Percentiles rank a stretch among this genome's conserved stretches.
These are phyloP conservation scores for Microstegium vimineum DNA, from an alignment of 176 grass and related monocot species.

Conservation along the genomic window DNA sequence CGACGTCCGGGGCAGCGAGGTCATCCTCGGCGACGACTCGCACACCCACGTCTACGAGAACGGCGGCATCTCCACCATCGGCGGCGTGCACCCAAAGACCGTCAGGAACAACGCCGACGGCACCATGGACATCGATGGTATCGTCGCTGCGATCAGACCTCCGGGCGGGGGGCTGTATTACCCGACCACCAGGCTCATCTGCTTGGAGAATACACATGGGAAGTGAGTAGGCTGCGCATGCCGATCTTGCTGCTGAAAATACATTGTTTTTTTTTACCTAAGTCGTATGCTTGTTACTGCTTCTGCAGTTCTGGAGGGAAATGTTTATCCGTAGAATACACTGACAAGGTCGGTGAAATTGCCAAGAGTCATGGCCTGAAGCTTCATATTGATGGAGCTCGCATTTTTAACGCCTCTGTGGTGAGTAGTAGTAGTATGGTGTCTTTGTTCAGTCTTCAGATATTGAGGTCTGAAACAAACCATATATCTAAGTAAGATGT, in stretches of 20 bases:
- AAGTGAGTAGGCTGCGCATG: conserved; percentile 67
- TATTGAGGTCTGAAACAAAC: background rate
- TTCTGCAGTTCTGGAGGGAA: conserved; percentile 65
- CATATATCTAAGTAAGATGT: background rate
- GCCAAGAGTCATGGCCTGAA: conserved; percentile 73
- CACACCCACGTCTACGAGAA: conserved; percentile 96
- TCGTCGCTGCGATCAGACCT: conserved; percentile 55
- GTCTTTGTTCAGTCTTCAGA: background rate
- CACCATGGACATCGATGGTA: conserved; percentile 79
- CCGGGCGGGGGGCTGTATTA: conserved; percentile 44
- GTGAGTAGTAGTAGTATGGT: conserved; percentile 43
- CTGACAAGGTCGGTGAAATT: conserved; percentile 70
- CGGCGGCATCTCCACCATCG: conserved; percentile 81
- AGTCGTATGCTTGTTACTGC: background rate
- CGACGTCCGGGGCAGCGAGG: conserved; percentile 76
- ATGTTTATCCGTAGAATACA: conserved; percentile 71
- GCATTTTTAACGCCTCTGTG: conserved; percentile 93
- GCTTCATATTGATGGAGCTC: conserved; percentile 94
- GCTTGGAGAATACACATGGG: conserved; percentile 91
- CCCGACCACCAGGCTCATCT: conserved; percentile 82
- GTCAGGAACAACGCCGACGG: conserved; percentile 72
- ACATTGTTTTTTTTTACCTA: background rate
- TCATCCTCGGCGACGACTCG: conserved; percentile 71
- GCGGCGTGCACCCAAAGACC: conserved; percentile 72
- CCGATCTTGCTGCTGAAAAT: background rate